Conservation (phyloP, 78 protist genomes). For the Speleostelium caveatum region DNA sequence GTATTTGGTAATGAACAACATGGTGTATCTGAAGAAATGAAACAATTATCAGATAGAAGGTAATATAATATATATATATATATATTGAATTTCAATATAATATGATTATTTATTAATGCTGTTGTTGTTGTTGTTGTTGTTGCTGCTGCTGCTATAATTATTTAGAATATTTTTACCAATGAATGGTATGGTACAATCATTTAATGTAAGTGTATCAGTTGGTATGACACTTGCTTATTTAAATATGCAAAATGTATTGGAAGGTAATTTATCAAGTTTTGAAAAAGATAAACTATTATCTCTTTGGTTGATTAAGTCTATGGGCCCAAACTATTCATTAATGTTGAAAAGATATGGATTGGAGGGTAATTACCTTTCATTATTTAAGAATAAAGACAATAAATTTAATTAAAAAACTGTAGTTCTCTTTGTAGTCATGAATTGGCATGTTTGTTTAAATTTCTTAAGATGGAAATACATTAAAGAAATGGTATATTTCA, state of each 20-base stretch:
- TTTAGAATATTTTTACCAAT: slow-evolving; percentile 60
- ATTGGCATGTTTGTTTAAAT: too few species aligned
- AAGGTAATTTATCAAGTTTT: slow-evolving; percentile 25
- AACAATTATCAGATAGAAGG: slow-evolving; percentile 18
- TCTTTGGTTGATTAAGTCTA: slow-evolving; percentile 3
- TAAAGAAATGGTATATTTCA: slow-evolving; percentile 85
- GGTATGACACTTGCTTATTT: slow-evolving; percentile 73
- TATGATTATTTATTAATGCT: too few species aligned
- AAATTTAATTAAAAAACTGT: too few species aligned
- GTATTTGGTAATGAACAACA: slow-evolving; percentile 74
- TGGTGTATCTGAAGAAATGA: slow-evolving; percentile 55
- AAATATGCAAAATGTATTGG: slow-evolving; percentile 22
- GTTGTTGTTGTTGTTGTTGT: too few species aligned
- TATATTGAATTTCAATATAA: too few species aligned
- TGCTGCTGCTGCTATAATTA: too few species aligned
- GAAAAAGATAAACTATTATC: slow-evolving; percentile 30
- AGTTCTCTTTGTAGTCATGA: too few species aligned
- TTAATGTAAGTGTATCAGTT: slow-evolving; percentile 74
- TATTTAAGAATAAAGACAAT: background rate
- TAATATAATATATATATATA: too few species aligned
- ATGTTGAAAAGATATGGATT: background rate
- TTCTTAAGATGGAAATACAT: slow-evolving; percentile 80
- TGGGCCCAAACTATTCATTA: background rate
- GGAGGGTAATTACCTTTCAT: background rate
- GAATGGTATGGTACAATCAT: slow-evolving; percentile 72